These are phyloP conservation scores for Amborella trichopoda DNA, from an alignment of 164 flowering plant genomes.

Conservation along the genomic window DNA sequence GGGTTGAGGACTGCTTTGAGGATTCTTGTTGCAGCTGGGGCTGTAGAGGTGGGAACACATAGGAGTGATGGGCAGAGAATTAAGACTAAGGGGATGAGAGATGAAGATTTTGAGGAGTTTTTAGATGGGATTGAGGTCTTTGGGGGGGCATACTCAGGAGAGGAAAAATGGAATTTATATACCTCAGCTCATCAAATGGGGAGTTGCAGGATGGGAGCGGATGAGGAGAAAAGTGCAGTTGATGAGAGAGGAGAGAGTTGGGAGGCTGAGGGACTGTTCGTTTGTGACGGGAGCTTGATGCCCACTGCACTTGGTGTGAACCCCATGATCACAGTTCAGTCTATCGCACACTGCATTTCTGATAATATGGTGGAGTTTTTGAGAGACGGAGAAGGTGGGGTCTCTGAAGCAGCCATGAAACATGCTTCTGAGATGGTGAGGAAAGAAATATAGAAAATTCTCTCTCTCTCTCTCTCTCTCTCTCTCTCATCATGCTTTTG, in stretches of 20 bases:
- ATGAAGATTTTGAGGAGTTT: constrained; percentile 25
- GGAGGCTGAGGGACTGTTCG: constrained; percentile 32
- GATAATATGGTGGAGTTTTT: constrained; percentile 16
- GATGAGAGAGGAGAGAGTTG: constrained; percentile 41
- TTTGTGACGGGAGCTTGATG: constrained; percentile 32
- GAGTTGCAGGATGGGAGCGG: constrained; percentile 31
- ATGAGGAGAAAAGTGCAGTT: constrained; percentile 22
- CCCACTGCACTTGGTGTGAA: constrained; percentile 36
- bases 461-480: no score
- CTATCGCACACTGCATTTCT: constrained; percentile 28
- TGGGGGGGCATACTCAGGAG: constrained; percentile 12
- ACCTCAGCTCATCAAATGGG: constrained; percentile 35
- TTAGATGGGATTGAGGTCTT: constrained; percentile 12
- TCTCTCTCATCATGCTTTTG: no score
- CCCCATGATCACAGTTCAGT: constrained; percentile 40
- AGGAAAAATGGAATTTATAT: constrained; percentile 17
- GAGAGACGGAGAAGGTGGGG: neutral
- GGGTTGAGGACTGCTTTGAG: constrained; percentile 22
- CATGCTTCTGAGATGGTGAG: no score
- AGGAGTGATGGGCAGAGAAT: constrained; percentile 24
- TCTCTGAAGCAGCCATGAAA: no score
- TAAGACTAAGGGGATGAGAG: constrained; percentile 17
- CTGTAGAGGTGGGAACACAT: constrained; percentile 31
- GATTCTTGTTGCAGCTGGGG: constrained; percentile 37
- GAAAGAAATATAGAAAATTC: no score